Evolutionary conservation across 768 basidiomycete genomes (phyloP), one percentile per base, ranked within the genome.

Genomic region (Pleurotus ostreatus): DNA sequence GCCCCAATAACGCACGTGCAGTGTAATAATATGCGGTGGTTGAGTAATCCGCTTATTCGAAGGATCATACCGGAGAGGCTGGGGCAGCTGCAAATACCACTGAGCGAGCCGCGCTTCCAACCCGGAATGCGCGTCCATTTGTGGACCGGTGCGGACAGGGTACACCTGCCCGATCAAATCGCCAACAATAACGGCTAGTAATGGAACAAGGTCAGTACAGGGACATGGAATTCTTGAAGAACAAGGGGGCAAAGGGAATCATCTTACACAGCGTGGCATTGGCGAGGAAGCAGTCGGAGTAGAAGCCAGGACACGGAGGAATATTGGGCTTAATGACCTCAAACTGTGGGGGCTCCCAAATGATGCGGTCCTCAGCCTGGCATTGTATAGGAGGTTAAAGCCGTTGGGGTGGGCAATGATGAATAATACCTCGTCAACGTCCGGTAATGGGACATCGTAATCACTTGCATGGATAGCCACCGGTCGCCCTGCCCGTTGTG

Each of bases 1-100:
- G 5, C 81, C 83, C 82, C 88, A 89, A 66, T 92, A 92, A 59
- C 88, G 78, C 55, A 89, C 76, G 61, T 92, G 87, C 41, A 92
- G 71, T 46, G 82, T 77, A 26, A 91, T 66, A 22, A 91, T 76
- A 53, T 85, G 82, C 1, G 89, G 85, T 3, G 85, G 78, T 7
- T 86, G 86, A 8, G 73, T 66, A 7, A 68, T 70, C 47, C 80
- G 74, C 62, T 80, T 79, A 60, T 76, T 82, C 11, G 78, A 71
- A 37, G 80, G 70, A 59, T 87, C 84, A 62, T 80, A 86, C 46
- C 78, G 77, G 22, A 92, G 74, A 51, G 75, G 69, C 34, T 86
- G 82, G 0, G 89, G 86, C 18, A 92, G 76, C 22, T 79, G 76
- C 47, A 86, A 75, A 60, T 82, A 86, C 89, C 89, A 92, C 58